phyloP scores from a whole-genome alignment of 2,329 filamentous ascomycete species.

The Ascocoryne sarcoides region DNA sequence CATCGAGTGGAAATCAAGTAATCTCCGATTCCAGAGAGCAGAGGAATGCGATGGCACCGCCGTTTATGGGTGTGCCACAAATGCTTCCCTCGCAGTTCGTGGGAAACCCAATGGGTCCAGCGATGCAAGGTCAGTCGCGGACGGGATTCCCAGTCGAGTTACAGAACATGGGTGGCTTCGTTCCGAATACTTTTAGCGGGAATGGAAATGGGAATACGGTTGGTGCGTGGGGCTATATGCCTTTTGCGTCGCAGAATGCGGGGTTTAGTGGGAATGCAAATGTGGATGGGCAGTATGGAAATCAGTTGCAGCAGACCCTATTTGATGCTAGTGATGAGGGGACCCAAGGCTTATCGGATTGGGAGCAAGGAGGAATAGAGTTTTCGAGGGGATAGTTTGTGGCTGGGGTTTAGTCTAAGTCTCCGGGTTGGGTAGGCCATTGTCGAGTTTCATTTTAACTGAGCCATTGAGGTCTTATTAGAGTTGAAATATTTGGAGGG shows the following conservation, averaged over 20 bases:
- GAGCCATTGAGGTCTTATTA: neutral
- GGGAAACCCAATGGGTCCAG: neutral
- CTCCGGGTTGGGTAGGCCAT: neutral
- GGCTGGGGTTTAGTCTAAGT: neutral
- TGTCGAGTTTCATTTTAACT: neutral
- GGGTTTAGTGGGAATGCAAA: neutral
- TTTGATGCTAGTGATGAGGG: neutral
- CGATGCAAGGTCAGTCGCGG: neutral
- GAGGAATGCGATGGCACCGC: neutral
- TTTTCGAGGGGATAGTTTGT: neutral
- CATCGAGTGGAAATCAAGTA: neutral
- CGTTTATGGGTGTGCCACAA: neutral
- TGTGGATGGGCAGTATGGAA: neutral
- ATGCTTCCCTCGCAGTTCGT: conserved; percentile 1
- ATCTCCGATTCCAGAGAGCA: neutral
- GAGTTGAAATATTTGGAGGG: too few species aligned
- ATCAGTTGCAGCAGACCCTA: neutral
- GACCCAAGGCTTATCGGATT: neutral
- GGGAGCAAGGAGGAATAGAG: neutral
- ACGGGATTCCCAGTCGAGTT: neutral
- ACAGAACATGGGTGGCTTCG: neutral
- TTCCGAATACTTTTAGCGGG: neutral
- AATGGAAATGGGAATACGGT: neutral
- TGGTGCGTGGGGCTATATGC: neutral
- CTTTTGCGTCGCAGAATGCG: neutral